A percentile compares a stretch with the other conserved stretches of the same genome.
Evolutionary conservation across 371 early-diverging fungal genomes (phyloP).

Genomic region (Syncephalis plumigaleata): DNA sequence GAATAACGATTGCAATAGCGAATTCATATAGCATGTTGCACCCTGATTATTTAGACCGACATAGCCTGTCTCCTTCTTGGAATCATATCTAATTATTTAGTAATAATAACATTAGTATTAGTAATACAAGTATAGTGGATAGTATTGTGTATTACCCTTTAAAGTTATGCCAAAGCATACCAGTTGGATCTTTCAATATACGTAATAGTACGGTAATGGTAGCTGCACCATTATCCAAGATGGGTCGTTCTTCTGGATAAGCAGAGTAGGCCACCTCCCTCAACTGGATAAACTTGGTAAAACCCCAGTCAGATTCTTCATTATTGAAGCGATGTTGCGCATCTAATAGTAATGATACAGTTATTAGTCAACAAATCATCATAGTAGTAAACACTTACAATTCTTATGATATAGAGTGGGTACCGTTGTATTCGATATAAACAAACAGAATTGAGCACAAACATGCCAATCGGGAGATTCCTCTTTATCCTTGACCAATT

Average conservation of each 20-base stretch:
- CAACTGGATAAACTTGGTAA: constrained; percentile 55
- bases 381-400: constrained; percentile 22
- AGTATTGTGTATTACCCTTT: constrained; percentile 27
- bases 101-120: not conserved
- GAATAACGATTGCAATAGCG: constrained; percentile 92
- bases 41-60: constrained; percentile 97
- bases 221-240: constrained; percentile 45
- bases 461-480: constrained; percentile 51
- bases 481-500: constrained; percentile 50
- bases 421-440: constrained; percentile 58
- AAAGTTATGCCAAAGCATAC: constrained; percentile 88
- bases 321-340: constrained; percentile 73
- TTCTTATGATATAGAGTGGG: constrained; percentile 38
- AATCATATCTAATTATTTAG: constrained; percentile 51
- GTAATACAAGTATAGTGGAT: too few relatives aligned
- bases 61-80: constrained; percentile 78
- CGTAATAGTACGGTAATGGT: constrained; percentile 62
- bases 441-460: constrained; percentile 78
- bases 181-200: constrained; percentile 71
- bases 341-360: constrained; percentile 17
- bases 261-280: constrained; percentile 22
- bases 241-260: constrained; percentile 29
- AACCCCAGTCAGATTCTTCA: constrained; percentile 90
- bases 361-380: not conserved
- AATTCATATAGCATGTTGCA: constrained; percentile 99